Evolutionary conservation across 805 yeast genomes (phyloP).

Genomic region (Saturnispora besseyi): DNA sequence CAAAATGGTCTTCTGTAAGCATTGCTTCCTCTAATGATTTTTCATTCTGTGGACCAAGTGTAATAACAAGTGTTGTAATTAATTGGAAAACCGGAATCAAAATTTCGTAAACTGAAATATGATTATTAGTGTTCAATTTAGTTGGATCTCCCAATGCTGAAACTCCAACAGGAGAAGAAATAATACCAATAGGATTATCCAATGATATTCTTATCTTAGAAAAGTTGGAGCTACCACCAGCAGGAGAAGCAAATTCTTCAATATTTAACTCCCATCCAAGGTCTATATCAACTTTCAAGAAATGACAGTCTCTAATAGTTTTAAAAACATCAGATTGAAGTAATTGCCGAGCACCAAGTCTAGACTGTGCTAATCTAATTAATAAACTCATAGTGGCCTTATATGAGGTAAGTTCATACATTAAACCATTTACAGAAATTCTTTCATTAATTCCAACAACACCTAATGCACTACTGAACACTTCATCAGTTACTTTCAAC

Average conservation of each 20-base stretch:
- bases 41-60: slow-evolving; percentile 70
- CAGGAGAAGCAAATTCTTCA: slow-evolving; percentile 12
- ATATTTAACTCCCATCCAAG: slow-evolving; percentile 44
- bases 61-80: slow-evolving; percentile 53
- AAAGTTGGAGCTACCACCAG: slow-evolving; percentile 11
- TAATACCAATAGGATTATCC: slow-evolving; percentile 37
- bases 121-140: slow-evolving; percentile 8
- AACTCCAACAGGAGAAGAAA: slow-evolving; percentile 10
- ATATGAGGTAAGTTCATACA: slow-evolving; percentile 72
- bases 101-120: slow-evolving; percentile 54
- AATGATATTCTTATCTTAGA: slow-evolving; percentile 40
- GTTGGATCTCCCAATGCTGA: slow-evolving; percentile 13
- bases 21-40: slow-evolving; percentile 46
- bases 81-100: slow-evolving; percentile 69
- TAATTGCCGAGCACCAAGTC: slow-evolving; percentile 68
- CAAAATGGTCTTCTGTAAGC: slow-evolving; percentile 41
- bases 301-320: slow-evolving; percentile 44
- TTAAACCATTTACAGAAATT: slow-evolving; percentile 41
- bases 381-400: slow-evolving; percentile 63
- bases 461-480: slow-evolving; percentile 33
- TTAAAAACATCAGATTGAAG: slow-evolving; percentile 67
- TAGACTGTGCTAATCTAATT: slow-evolving; percentile 65
- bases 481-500: slow-evolving; percentile 59
- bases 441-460: slow-evolving; percentile 11
- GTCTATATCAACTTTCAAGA: slow-evolving; percentile 68